phyloP scores from a whole-genome alignment of 106 monocot genomes.

The Acanthochlamys bracteata region DNA sequence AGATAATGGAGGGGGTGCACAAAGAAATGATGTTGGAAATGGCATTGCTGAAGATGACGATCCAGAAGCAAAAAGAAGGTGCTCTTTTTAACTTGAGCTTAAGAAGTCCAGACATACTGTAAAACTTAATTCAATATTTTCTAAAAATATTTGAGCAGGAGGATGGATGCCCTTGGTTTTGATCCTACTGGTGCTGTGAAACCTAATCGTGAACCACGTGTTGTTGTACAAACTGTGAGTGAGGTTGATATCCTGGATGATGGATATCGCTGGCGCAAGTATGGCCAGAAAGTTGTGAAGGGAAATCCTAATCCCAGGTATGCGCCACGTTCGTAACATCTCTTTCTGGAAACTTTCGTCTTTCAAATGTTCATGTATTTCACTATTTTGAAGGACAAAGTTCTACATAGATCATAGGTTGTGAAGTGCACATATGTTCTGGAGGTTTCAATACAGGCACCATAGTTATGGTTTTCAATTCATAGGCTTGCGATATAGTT shows the following conservation, averaged over 20 bases:
- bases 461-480: no score
- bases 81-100: background rate
- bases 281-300: constrained; percentile 98
- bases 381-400: no score
- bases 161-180: constrained; percentile 32
- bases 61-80: constrained; percentile 92
- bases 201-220: constrained; percentile 77
- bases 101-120: background rate
- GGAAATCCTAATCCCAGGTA: constrained; percentile 98
- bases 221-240: constrained; percentile 97
- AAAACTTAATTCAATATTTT: background rate
- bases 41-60: constrained; percentile 49
- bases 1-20: constrained; percentile 35
- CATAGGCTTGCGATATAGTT: no score
- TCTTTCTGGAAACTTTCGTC: background rate
- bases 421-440: no score
- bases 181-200: constrained; percentile 56
- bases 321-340: background rate
- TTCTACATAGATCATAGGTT: no score
- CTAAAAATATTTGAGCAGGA: constrained; percentile 70
- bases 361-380: no score
- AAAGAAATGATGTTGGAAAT: constrained; percentile 35
- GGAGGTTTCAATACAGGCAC: no score
- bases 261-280: constrained; percentile 98
- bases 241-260: constrained; percentile 98